Evolutionary conservation across 805 yeast species (phyloP), one percentile per base, ranked within the genome.

Genomic region (Vanderwaltozyma yarrowii): DNA sequence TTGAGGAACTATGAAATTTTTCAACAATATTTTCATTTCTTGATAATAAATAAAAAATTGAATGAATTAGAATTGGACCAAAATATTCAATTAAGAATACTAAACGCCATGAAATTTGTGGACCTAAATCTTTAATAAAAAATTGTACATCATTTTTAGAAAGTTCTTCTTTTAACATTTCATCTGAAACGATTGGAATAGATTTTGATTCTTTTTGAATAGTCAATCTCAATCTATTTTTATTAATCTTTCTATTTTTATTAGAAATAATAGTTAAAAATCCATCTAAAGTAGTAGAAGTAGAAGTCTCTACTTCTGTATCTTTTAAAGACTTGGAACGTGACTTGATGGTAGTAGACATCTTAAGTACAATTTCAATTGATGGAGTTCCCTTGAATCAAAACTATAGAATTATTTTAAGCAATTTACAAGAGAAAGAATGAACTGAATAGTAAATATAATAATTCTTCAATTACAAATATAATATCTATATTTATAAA

Each of bases 31-130:
- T n/a, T 4, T 47, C 44, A 8, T 42, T 32, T 20, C 36, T 37
- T 9, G 62, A 52, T 33, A 62, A 56, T 38, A 60, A 69, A 57
- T 76, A 89, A 38, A 82, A 65, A 14, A 85, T 39, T 1, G 85
- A 73, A 59, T 88, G 96, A 51, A 89, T 70, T 30, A 88, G 33
- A 40, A 92, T 65, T 9, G 98, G 98, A 3, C 97, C 97, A 14
- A 83, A 49, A 58, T 92, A 92, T 64, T 92, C 98, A 45, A 85
- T 65, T 37, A 85, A 50, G 55, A 78, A 92, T n/a, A 89, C 97
- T 3, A 86, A 72, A 62, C 82, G 74, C 96, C 96, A 92, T 4
- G 79, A 78, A 41, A 92, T 75, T 62, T 92, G 98, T 1, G 88
- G 87, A 16, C 98, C 98, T 44, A 89, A 67, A 55, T 89, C 98